phyloP scores from a whole-genome alignment of 495 filamentous ascomycete species.

The Xylaria scruposa region DNA sequence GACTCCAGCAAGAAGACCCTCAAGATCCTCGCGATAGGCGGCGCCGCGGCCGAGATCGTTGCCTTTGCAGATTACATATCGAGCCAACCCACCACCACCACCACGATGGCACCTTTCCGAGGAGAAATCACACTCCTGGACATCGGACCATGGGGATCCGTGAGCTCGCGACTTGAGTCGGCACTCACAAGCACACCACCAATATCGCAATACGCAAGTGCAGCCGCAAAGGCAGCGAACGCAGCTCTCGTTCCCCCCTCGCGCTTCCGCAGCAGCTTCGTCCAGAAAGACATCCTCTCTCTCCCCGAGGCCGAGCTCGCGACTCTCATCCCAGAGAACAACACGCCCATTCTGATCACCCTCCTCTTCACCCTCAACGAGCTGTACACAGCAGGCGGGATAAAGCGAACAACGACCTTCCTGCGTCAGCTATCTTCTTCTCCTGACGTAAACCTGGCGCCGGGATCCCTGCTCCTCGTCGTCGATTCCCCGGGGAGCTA shows the following conservation, averaged over 20 bases:
- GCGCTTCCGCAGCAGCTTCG: slow-evolving; percentile 57
- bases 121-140: slow-evolving; percentile 72
- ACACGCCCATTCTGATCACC: slow-evolving; percentile 69
- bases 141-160: slow-evolving; percentile 74
- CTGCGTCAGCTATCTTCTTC: slow-evolving; percentile 65
- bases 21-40: slow-evolving; percentile 76
- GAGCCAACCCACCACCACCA: slow-evolving; percentile 38
- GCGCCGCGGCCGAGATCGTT: slow-evolving; percentile 85
- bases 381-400: slow-evolving; percentile 77
- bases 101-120: background rate
- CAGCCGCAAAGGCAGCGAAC: slow-evolving; percentile 53
- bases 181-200: slow-evolving; percentile 54
- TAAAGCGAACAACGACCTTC: slow-evolving; percentile 75
- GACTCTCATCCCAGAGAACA: slow-evolving; percentile 40
- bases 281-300: slow-evolving; percentile 67
- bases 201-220: slow-evolving; percentile 63
- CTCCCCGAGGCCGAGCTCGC: slow-evolving; percentile 50
- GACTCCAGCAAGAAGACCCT: slow-evolving; percentile 21
- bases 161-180: slow-evolving; percentile 61
- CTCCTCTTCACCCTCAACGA: slow-evolving; percentile 97
- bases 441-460: slow-evolving; percentile 49
- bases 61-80: slow-evolving; percentile 71
- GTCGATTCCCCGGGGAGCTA: slow-evolving; percentile 94
- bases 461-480: slow-evolving; percentile 76
- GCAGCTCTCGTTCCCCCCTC: slow-evolving; percentile 47